Conservation (phyloP, 345 rosid species). For the Linum trigynum region DNA sequence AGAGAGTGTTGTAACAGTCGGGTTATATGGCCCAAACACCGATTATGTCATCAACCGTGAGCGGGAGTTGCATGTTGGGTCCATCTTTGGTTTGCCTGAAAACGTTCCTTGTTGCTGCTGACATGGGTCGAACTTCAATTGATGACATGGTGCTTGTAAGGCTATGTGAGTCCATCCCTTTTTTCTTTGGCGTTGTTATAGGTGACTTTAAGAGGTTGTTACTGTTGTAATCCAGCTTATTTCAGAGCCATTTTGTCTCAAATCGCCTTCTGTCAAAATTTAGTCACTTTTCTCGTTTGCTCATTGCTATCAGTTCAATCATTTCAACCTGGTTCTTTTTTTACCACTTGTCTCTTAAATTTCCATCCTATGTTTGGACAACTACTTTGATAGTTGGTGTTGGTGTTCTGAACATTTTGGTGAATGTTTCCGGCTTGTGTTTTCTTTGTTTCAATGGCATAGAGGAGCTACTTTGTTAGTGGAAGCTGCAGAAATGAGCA, state of each 20-base stretch:
- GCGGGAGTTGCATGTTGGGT: conserved; percentile 58
- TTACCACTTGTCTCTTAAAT: no score
- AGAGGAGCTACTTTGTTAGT: not conserved
- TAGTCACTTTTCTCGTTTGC: not conserved
- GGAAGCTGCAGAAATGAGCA: not conserved
- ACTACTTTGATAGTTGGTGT: not conserved
- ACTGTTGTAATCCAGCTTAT: no score
- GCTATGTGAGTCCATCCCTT: no score
- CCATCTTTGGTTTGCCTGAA: not conserved
- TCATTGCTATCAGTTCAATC: not conserved
- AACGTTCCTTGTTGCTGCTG: not conserved
- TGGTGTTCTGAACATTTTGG: not conserved
- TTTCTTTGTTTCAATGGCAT: not conserved
- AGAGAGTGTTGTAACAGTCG: conserved; percentile 48
- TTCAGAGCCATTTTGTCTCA: no score
- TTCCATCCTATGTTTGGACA: not conserved
- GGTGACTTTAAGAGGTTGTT: no score
- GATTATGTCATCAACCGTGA: conserved; percentile 77
- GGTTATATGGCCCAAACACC: conserved; percentile 90
- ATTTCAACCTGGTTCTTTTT: not conserved
- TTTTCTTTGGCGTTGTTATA: no score
- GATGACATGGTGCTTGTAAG: not conserved
- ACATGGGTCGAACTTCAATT: not conserved
- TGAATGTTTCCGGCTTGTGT: not conserved
- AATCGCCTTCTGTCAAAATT: no score